These are phyloP conservation scores for Arabis alpina DNA, from an alignment of 345 rosid genomes.

Conservation along the genomic window DNA sequence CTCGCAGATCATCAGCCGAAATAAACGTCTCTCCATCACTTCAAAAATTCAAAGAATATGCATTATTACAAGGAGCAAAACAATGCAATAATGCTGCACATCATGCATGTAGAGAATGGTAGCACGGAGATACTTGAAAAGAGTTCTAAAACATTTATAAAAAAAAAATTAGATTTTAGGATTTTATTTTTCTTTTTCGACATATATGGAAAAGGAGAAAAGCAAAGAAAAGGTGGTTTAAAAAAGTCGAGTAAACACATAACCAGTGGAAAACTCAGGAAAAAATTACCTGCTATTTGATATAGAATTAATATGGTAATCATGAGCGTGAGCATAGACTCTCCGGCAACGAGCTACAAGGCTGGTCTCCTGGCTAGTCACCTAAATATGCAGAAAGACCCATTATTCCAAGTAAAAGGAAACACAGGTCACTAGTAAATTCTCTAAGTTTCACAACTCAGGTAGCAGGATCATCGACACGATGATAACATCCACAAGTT, in stretches of 20 bases:
- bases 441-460: conserved; percentile 17
- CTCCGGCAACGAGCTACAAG: conserved; percentile 92
- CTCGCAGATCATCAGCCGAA: conserved; percentile 98
- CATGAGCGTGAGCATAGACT: conserved; percentile 98
- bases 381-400: conserved; percentile 35
- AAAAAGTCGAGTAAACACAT: background rate
- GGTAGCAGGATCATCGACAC: background rate
- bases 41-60: conserved; percentile 14
- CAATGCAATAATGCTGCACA: conserved; percentile 6
- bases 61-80: conserved; percentile 24
- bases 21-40: conserved; percentile 99
- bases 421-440: conserved; percentile 5
- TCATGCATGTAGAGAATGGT: conserved; percentile 19
- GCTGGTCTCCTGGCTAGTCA: conserved; percentile 72
- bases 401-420: conserved; percentile 12
- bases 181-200: background rate
- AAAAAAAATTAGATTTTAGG: background rate
- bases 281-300: conserved; percentile 78
- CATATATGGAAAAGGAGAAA: conserved; percentile 23
- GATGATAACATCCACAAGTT: conserved; percentile 11
- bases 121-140: background rate
- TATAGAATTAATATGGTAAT: conserved; percentile 84
- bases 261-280: background rate
- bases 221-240: background rate
- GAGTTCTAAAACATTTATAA: background rate